A percentile compares a stretch with the other conserved stretches of the same genome.
These are phyloP conservation scores for Hemileia vastatrix DNA, from an alignment of 1,284 basidiomycete species.

Conservation along the genomic window DNA sequence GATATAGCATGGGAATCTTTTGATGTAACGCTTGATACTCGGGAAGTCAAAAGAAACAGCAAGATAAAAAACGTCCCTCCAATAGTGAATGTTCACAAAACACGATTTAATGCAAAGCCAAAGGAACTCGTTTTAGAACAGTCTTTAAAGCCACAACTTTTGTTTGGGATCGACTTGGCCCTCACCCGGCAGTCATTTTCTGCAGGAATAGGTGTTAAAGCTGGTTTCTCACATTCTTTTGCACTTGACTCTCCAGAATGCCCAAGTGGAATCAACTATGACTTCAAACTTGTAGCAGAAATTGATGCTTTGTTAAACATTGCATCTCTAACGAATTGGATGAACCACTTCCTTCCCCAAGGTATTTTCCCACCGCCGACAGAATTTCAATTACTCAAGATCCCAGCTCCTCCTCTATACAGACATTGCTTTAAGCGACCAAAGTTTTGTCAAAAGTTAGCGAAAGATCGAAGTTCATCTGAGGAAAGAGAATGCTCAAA, in stretches of 20 bases:
- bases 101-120: conserved; percentile 9
- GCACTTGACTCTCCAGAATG: neutral
- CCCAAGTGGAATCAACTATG: conserved; percentile 8
- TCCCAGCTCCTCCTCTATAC: neutral
- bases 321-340: neutral
- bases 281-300: neutral
- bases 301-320: conserved; percentile 7
- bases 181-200: neutral
- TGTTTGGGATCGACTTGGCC: conserved; percentile 7
- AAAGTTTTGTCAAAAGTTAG: too few relatives aligned
- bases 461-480: too few relatives aligned
- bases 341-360: neutral
- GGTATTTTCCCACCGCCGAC: neutral
- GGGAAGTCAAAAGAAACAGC: neutral
- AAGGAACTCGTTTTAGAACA: conserved; percentile 5
- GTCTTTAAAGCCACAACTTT: conserved; percentile 19
- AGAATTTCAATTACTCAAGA: conserved; percentile 4
- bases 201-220: conserved; percentile 10
- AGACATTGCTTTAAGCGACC: conserved; percentile 18
- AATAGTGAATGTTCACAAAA: conserved; percentile 2
- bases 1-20: conserved; percentile 13
- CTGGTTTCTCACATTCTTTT: conserved; percentile 5
- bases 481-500: too few relatives aligned
- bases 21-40: conserved; percentile 2
- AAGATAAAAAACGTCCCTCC: neutral